Evolutionary conservation across 371 early-diverging fungal genomes (phyloP), one percentile per base, ranked within the genome.

Genomic region (Rhizopus delemar): DNA sequence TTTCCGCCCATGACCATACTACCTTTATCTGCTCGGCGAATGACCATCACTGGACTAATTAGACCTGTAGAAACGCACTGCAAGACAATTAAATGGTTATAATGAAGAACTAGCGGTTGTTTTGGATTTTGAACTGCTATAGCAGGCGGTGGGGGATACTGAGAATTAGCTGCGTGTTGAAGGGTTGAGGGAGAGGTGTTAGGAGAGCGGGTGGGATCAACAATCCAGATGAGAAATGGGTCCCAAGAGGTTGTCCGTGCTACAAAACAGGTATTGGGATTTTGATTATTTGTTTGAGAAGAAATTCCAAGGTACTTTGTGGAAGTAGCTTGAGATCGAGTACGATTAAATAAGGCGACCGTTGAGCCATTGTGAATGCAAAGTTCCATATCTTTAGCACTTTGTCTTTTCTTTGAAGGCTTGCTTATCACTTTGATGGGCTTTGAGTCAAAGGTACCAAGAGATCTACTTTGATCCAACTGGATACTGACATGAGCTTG

Each of bases 191-290:
- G 12, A 45, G 63, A 33, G 15, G 53, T 53, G 41, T 75, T 70
- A 16, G 78, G 75, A 16, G 82, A 73, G 12, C 71, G 69, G 7
- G 84, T 74, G 3, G 85, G 83, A 63, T 92, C 85, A 35, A 91
- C 89, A 35, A 89, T 82, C 93, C 93, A 94, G 60, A 94, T 89
- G 38, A 92, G 85, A 75, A 93, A 94, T 5, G 91, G 89, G 56
- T 93, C 92, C 93, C 94, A 93, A 32, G 81, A 73, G 11, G 83
- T 81, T 32, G 90, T 89, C 53, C 92, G 75, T 8, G 92, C 89
- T 3, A 90, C 88, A 73, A 93, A 92, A 48, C 87, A 88, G 2
- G 90, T 85, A 4, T 82, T 83, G 56, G 80, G 81, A 28, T 48
- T 43, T 32, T 41, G 38, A 22, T 22, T 22, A 22, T 22, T 22